Percentiles rank a stretch among this genome's conserved stretches.
Evolutionary conservation across 306 rosid genomes (phyloP).

Genomic region (Echinosophora koreensis): DNA sequence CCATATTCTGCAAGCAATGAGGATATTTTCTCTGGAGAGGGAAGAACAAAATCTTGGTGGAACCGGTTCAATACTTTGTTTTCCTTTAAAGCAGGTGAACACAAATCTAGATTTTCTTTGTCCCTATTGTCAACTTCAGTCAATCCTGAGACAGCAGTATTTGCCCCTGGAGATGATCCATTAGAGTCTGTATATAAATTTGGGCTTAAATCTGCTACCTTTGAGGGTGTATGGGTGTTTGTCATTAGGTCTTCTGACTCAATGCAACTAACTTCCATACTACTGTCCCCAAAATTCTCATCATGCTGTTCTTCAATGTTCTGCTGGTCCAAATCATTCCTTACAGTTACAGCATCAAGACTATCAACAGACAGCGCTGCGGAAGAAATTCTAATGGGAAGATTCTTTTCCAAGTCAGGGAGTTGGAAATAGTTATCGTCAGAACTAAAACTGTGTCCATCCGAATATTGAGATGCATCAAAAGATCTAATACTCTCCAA

Average conservation of each 20-base stretch:
- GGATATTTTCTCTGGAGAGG: constrained; percentile 54
- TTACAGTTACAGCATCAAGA: constrained; percentile 45
- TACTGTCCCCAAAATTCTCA: constrained; percentile 55
- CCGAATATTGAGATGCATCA: constrained; percentile 75
- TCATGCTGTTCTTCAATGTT: constrained; percentile 56
- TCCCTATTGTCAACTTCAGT: constrained; percentile 53
- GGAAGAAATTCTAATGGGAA: constrained; percentile 53
- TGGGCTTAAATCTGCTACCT: constrained; percentile 51
- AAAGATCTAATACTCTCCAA: constrained; percentile 60
- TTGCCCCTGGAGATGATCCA: constrained; percentile 60
- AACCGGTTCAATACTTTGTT: constrained; percentile 48
- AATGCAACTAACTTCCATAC: constrained; percentile 67
- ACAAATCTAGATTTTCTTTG: constrained; percentile 49
- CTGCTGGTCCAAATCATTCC: constrained; percentile 47
- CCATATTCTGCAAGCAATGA: constrained; percentile 51
- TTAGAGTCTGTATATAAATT: constrained; percentile 54
- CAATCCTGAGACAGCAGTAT: constrained; percentile 58
- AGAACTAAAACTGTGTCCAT: constrained; percentile 68
- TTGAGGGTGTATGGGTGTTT: constrained; percentile 50
- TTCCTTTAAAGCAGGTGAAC: constrained; percentile 54
- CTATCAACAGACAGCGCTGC: constrained; percentile 46
- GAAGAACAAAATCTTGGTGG: constrained; percentile 48
- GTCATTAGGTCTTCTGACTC: constrained; percentile 62
- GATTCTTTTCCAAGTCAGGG: constrained; percentile 63
- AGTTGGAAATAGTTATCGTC: constrained; percentile 70